Base-by-base conservation (phyloP, 2,329 filamentous ascomycete genomes). In the Rhynchosporium agropyri region DNA sequence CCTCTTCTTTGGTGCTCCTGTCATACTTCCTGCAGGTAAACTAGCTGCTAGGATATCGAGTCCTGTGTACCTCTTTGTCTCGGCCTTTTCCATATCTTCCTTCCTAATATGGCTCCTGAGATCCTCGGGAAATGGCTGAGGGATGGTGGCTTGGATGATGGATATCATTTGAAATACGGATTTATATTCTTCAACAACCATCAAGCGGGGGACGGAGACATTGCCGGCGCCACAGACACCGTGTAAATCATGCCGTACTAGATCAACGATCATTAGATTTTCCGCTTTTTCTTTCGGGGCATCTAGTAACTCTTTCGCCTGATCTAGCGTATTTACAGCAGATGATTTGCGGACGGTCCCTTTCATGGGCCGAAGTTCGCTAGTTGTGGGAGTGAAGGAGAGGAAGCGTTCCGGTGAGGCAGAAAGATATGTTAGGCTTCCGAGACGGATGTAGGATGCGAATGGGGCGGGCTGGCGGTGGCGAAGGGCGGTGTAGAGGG, bases 191-290 rank as follows among this genome's bases (percentile, higher is more conserved):
- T 97, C 93, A 0, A 98, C 89, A 63, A 87, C 84, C 79, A 97
- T 89, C 29, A 97, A 79, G 61, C 92, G 88, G 13, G 88, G 85
- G 1, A 97, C 92, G 5, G 78, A 75, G 0, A 97, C 92, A 63
- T 84, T 84, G 0, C 87, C 88, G 1, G 89, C 83, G 4, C 90
- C 91, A 65, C 89, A 91, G 8, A 96, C 87, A n/a, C 88, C 86
- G 75, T 96, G 90, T 12, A 98, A 80, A 75, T 98, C 94, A 73
- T 98, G 94, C 0, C 94, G 85, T n/a, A 97, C 95, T 0, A 98
- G 81, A 75, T 98, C 94, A 2, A 97, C 93, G 71, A 98, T 97
- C 95, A 98, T 98, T 29, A 98, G 83, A 73, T 98, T 98, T 79
- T 98, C 94, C 0, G 94, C 94, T 70, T 91, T 88, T 76, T 98